phyloP scores from a whole-genome alignment of 2,329 filamentous ascomycete species.

The Claviceps spartinae region DNA sequence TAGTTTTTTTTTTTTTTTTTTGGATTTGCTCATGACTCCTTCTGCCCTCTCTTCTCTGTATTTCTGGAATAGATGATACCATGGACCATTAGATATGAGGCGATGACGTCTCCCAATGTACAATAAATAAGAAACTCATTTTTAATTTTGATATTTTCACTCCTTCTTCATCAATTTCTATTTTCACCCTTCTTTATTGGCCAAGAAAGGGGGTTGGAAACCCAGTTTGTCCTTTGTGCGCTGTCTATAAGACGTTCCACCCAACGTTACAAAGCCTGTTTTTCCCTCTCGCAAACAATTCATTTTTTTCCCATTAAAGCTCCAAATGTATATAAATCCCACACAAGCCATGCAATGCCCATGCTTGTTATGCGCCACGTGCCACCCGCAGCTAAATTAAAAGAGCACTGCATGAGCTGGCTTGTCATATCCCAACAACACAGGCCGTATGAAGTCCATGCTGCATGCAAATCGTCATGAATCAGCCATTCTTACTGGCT shows the following conservation, averaged over 20 bases:
- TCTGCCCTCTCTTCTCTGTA: background rate
- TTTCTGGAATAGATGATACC: slow-evolving; percentile 2
- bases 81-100: background rate
- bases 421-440: slow-evolving; percentile 1
- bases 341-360: slow-evolving; percentile 5
- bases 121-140: background rate
- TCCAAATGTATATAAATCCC: background rate
- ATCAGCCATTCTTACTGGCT: background rate
- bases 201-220: background rate
- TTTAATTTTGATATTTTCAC: background rate
- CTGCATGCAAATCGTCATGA: slow-evolving; percentile 7
- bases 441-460: slow-evolving; percentile 3
- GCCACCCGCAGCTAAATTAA: slow-evolving; percentile 5
- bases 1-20: background rate
- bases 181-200: background rate
- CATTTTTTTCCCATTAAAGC: background rate
- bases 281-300: background rate
- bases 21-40: background rate
- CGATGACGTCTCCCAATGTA: background rate
- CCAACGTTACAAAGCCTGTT: background rate
- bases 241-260: slow-evolving; percentile 1
- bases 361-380: background rate
- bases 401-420: background rate
- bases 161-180: background rate
- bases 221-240: background rate